These are phyloP conservation scores for Candida pini DNA, from an alignment of 805 yeast species.

Conservation along the genomic window DNA sequence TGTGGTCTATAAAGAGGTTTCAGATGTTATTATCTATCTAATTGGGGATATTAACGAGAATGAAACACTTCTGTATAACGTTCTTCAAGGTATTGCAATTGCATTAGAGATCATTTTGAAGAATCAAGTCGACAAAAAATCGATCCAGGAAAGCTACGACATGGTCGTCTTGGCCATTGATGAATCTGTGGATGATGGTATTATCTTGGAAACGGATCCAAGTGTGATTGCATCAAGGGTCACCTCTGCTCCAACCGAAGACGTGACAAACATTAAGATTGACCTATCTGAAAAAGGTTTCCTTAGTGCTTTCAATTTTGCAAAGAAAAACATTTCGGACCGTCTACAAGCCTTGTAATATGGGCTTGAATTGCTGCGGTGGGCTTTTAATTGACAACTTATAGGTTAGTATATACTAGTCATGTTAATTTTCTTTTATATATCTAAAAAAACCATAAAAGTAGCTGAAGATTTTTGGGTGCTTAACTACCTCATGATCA, in stretches of 20 bases:
- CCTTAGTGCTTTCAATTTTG: conserved; percentile 81
- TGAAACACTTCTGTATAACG: conserved; percentile 72
- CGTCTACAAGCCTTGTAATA: conserved; percentile 34
- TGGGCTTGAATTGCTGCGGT: not conserved
- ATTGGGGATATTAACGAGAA: conserved; percentile 78
- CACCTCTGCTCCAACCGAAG: conserved; percentile 77
- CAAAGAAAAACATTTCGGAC: conserved; percentile 57
- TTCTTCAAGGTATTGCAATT: conserved; percentile 72
- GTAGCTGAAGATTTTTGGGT: no score
- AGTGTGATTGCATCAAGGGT: conserved; percentile 84
- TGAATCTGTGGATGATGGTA: conserved; percentile 91
- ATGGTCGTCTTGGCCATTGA: conserved; percentile 81
- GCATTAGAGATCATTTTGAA: conserved; percentile 73
- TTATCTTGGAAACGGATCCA: conserved; percentile 85
- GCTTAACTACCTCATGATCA: no score
- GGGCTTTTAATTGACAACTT: not conserved
- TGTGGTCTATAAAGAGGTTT: conserved; percentile 79
- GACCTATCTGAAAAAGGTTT: conserved; percentile 73
- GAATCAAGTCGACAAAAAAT: conserved; percentile 67
- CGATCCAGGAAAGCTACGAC: conserved; percentile 79
- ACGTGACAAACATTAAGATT: conserved; percentile 50
- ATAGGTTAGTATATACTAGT: no score
- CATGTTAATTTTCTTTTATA: no score
- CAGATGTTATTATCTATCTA: conserved; percentile 68
- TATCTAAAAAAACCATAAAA: no score